Percentiles rank a stretch among this genome's conserved stretches.
These are phyloP conservation scores for Pelagophyceae sp. DNA, from an alignment of 352 stramenopile genomes.

Conservation along the genomic window DNA sequence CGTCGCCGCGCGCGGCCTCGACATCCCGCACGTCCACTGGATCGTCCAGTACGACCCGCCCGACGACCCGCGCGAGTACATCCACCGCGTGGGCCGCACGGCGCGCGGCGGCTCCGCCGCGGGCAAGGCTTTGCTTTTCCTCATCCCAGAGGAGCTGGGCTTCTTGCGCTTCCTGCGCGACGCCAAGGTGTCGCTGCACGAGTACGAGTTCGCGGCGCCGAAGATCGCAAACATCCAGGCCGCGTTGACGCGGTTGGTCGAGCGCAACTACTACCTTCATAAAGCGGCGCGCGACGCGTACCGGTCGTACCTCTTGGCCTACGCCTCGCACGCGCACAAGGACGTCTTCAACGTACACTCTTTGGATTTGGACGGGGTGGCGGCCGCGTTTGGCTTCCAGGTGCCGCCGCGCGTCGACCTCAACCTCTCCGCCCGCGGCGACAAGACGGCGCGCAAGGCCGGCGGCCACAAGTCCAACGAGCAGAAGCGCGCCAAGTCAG, in stretches of 20 bases:
- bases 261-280: constrained; percentile 99
- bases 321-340: constrained; percentile 92
- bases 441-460: constrained; percentile 25
- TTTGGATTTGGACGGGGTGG: constrained; percentile 88
- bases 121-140: constrained; percentile 86
- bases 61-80: constrained; percentile 97
- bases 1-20: constrained; percentile 88
- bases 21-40: constrained; percentile 94
- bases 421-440: constrained; percentile 47
- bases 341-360: constrained; percentile 96
- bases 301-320: constrained; percentile 90
- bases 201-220: constrained; percentile 95
- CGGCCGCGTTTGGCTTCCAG: constrained; percentile 91
- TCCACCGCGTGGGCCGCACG: constrained; percentile 74
- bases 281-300: constrained; percentile 94
- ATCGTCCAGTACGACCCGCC: constrained; percentile 95
- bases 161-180: constrained; percentile 95
- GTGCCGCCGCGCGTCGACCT: constrained; percentile 93
- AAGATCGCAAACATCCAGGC: constrained; percentile 95
- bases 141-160: constrained; percentile 90
- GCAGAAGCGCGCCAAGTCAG: constrained; percentile 28
- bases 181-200: constrained; percentile 94
- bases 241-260: constrained; percentile 92
- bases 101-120: constrained; percentile 47
- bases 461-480: background rate